Conservation (phyloP, 2,329 filamentous ascomycete species). For the Thelonectria discophora region DNA sequence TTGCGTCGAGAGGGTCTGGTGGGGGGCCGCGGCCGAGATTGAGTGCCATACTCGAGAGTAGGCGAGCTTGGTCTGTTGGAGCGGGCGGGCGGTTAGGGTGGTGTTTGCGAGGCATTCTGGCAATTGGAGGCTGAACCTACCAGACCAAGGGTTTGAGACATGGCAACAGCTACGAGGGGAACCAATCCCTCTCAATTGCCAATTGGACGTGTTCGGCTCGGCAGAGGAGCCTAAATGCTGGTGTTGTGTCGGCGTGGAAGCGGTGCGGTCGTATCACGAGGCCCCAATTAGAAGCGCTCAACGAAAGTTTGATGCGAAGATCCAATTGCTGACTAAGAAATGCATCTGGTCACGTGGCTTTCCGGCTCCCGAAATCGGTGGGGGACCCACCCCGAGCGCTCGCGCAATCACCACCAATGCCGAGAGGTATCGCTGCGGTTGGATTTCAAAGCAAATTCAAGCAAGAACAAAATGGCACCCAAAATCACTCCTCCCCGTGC, state of each 20-base stretch:
- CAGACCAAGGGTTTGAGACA: conserved; percentile 83
- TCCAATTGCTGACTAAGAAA: conserved; percentile 39
- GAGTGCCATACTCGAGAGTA: conserved; percentile 97
- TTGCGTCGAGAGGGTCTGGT: conserved; percentile 67
- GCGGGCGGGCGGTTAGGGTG: conserved; percentile 25
- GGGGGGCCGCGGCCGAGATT: conserved; percentile 74
- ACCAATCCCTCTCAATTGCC: conserved; percentile 29
- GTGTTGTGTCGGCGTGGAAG: conserved; percentile 30
- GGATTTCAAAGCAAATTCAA: conserved; percentile 48
- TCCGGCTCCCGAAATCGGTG: conserved; percentile 36
- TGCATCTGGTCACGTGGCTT: conserved; percentile 31
- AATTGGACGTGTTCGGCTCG: conserved; percentile 24
- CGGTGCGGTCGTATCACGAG: conserved; percentile 34
- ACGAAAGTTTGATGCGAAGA: conserved; percentile 44
- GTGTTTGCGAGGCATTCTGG: conserved; percentile 18
- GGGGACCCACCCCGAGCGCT: conserved; percentile 30
- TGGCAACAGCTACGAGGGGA: conserved; percentile 50
- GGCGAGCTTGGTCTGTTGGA: conserved; percentile 89
- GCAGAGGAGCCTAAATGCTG: conserved; percentile 24
- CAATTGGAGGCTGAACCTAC: conserved; percentile 56
- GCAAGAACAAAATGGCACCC: conserved; percentile 40
- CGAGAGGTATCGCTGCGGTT: conserved; percentile 38
- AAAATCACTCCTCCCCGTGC: conserved; percentile 40
- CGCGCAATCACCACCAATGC: conserved; percentile 27
- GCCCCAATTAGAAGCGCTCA: conserved; percentile 27